Evolutionary conservation across 768 basidiomycete genomes (phyloP), one percentile per base, ranked within the genome.

Genomic region (Naematelia aurantialba): DNA sequence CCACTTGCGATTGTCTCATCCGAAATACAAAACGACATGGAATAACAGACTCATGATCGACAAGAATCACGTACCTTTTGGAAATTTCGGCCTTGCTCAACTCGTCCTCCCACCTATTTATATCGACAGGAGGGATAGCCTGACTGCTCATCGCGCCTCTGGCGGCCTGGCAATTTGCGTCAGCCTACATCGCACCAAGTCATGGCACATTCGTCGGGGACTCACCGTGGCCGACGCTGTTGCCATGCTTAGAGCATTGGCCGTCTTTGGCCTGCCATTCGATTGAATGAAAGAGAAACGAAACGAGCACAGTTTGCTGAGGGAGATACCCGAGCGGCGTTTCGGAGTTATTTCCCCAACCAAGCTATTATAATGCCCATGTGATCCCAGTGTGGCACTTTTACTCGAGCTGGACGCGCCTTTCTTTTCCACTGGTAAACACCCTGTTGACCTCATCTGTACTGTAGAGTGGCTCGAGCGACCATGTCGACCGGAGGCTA

Each of bases 41-140:
- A 29, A 24, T 30, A 13, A 51, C 39, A 47, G 42, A 48, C 42
- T 45, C 29, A 14, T 17, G 46, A 54, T 34, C 22, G 4, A 48
- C 10, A 14, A 21, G 45, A 53, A 14, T 19, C 26, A 87, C 91
- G 87, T 84, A 97, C 93, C 85, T 79, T 82, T 94, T 94, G 27
- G 88, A 83, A 45, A 93, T 85, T 59, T 84, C 83, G 8, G 91
- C 90, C 60, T 89, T 87, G 70, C 87, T 85, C 39, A 96, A 81
- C 21, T 87, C 85, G 26, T 82, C 82, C 62, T 90, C 87, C 92
- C 92, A 94, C 24, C 42, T n/a, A 13, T 24, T 46, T 10, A 51
- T 24, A 27, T 62, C 56, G 44, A 62, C 56, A 45, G 34, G 34
- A 39, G 34, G 34, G 17, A 39, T 39, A 17, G 34, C 34, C 17